Conservation (phyloP, 2,329 filamentous ascomycete species). For the Talaromyces sp. region DNA sequence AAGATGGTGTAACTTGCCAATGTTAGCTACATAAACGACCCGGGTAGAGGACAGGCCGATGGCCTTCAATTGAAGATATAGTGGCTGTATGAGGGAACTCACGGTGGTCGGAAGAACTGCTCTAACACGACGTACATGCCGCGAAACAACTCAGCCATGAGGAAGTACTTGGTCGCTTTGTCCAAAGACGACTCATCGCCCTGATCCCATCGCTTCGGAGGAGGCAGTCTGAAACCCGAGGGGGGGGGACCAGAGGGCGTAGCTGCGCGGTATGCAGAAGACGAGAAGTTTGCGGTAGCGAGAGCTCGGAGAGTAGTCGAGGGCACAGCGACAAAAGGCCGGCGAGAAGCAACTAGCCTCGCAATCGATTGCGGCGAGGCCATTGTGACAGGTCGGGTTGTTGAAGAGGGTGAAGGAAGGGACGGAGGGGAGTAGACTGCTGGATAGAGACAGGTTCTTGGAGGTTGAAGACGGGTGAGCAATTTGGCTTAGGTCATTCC, state of each 20-base stretch:
- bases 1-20: slow-evolving; percentile 86
- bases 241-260: slow-evolving; percentile 75
- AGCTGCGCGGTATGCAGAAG: slow-evolving; percentile 58
- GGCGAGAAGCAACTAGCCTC: slow-evolving; percentile 44
- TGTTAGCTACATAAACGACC: not conserved
- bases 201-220: slow-evolving; percentile 75
- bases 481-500: slow-evolving; percentile 40
- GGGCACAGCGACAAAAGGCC: slow-evolving; percentile 29
- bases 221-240: slow-evolving; percentile 73
- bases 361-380: slow-evolving; percentile 44
- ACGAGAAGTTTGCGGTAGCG: slow-evolving; percentile 60
- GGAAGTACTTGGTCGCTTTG: slow-evolving; percentile 87
- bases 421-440: not conserved
- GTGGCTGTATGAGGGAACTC: slow-evolving; percentile 48
- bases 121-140: slow-evolving; percentile 98
- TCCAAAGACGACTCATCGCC: slow-evolving; percentile 73
- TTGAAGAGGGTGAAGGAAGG: slow-evolving; percentile 6
- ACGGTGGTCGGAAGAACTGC: slow-evolving; percentile 98
- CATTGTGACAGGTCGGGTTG: slow-evolving; percentile 33
- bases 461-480: slow-evolving; percentile 20
- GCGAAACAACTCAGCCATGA: slow-evolving; percentile 90
- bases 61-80: not conserved
- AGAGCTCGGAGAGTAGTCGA: slow-evolving; percentile 36
- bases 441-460: not conserved
- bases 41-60: no score